Conservation (phyloP, 208 protist species). For the Trypanosoma avium region DNA sequence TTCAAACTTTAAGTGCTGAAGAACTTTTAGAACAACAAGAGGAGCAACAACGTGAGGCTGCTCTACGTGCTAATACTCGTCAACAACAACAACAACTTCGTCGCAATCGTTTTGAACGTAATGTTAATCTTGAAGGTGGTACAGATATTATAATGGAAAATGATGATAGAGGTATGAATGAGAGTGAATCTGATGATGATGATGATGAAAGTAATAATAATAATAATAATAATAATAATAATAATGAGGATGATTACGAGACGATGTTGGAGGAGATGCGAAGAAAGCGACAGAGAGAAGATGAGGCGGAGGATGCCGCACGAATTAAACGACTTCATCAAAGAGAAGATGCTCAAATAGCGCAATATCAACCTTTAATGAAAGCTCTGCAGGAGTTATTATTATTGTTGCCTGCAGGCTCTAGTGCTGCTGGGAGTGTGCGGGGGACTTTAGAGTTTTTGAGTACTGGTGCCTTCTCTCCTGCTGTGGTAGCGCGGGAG, state of each 20-base stretch:
- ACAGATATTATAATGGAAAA: slow-evolving; percentile 14
- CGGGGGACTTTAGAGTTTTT: slow-evolving; percentile 70
- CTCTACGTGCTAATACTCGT: slow-evolving; percentile 32
- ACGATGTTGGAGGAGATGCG: slow-evolving; percentile 31
- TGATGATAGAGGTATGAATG: slow-evolving; percentile 1
- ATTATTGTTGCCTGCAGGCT: slow-evolving; percentile 32
- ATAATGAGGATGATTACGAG: slow-evolving; percentile 28
- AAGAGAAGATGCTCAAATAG: slow-evolving; percentile 11
- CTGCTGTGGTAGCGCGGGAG: slow-evolving; percentile 48
- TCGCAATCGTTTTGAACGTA: slow-evolving; percentile 30
- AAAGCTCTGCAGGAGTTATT: slow-evolving; percentile 44
- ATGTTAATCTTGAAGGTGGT: slow-evolving; percentile 27
- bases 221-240: slow-evolving; percentile 17
- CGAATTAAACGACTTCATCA: slow-evolving; percentile 15
- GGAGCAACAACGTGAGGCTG: slow-evolving; percentile 41
- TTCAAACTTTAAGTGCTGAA: slow-evolving; percentile 45
- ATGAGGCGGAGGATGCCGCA: slow-evolving; percentile 26
- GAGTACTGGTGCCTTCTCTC: slow-evolving; percentile 38
- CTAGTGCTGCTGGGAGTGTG: slow-evolving; percentile 51
- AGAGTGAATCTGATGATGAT: slow-evolving; percentile 12
- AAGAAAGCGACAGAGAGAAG: slow-evolving; percentile 21
- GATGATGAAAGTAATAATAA: slow-evolving; percentile 16
- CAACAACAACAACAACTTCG: slow-evolving; percentile 30
- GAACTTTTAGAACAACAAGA: slow-evolving; percentile 59
- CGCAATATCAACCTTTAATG: slow-evolving; percentile 31